Base-by-base conservation (phyloP, 768 basidiomycete species). In the Boletellus sp. region DNA sequence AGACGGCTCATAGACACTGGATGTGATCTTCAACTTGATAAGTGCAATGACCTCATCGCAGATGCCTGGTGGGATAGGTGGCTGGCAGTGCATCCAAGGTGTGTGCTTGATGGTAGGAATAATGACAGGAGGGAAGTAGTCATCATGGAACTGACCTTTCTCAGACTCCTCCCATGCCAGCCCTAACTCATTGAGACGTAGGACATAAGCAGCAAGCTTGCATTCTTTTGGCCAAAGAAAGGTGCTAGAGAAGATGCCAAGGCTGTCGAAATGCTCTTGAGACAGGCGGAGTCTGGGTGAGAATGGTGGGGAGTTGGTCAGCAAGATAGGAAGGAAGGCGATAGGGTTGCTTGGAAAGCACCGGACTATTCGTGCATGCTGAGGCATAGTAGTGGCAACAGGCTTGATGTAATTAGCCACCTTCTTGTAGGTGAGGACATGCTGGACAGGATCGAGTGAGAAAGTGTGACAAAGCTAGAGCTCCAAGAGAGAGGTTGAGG, bases 91-190 rank as follows among this genome's bases (percentile, higher is more conserved):
- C 0, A 64, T 55, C 68, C 70, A 73, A 0, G 66, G 74, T 0
- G 40, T 63, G 51, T 77, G 75, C 12, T 56, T 45, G 0, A 75
- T 52, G 1, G 60, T 65, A 0, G 69, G 70, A n/a, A 74, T 69
- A 0, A 61, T 48, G 1, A 70, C 48, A 0, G 70, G 68, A 0
- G 54, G 51, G 41, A 74, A 75, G 33, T 60, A 74, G 2, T 74
- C 62, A 1, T 61, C 44, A 1, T 45, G 41, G 22, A 75, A 74
- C 0, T 39, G 36, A 1, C 77, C 73, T 13, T 63, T 59, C 43
- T 78, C 71, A 0, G 35, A 8, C 9, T 76, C 69, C 3, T 66
- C 51, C 73, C 71, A 78, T 0, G 75, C 72, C 31, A 78, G 71
- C 0, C 51, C 72, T 0, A 53, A 9, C 23, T 75, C 56, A 4